Evolutionary conservation across 2,329 filamentous ascomycete genomes (phyloP), one percentile per base, ranked within the genome.

Genomic region (Pseudovirgaria hyperparasitica): DNA sequence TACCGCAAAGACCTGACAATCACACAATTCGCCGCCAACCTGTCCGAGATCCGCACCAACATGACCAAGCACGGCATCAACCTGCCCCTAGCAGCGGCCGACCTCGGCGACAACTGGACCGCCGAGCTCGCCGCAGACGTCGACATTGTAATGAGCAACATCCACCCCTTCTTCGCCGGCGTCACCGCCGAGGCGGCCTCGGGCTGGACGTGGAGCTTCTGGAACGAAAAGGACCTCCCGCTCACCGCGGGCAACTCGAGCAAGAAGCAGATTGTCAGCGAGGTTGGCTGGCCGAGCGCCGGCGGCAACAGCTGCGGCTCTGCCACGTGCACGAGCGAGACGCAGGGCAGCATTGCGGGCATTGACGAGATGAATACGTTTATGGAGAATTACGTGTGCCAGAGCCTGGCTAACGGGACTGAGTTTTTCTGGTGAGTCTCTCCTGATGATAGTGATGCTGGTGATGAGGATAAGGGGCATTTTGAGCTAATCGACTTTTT

Each of bases 91-190:
- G 82, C 85, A 1, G 92, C 84, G 0, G 85, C 81, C 0, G 87
- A 96, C 49, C 65, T 96, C 0, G 87, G 87, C 15, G 77, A 90
- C 43, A 79, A 87, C 43, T 96, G 87, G 87, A 77, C 73, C 3
- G 45, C 65, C 0, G 61, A 65, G 2, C 69, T 96, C 11, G 80
- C 79, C 0, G 41, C 57, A 4, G 65, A 72, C 27, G 80, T 82
- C 22, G 86, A 96, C 52, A 76, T 82, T 43, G 75, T 96, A 54
- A 94, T 96, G 86, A 79, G 82, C 40, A 96, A 96, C 48, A 82
- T 96, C 29, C 90, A 96, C 49, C 87, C 90, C 0, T 94, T 96
- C 65, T 96, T 96, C 48, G 80, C 76, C 0, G 87, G 87, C 24
- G 72, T 82, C 9, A 60, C 67, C 1, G 76, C 74, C 2, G 60